Percentiles rank a stretch among this genome's conserved stretches.
These are phyloP conservation scores for Rhodotorula sp. DNA, from an alignment of 1,284 basidiomycete genomes.

Conservation along the genomic window DNA sequence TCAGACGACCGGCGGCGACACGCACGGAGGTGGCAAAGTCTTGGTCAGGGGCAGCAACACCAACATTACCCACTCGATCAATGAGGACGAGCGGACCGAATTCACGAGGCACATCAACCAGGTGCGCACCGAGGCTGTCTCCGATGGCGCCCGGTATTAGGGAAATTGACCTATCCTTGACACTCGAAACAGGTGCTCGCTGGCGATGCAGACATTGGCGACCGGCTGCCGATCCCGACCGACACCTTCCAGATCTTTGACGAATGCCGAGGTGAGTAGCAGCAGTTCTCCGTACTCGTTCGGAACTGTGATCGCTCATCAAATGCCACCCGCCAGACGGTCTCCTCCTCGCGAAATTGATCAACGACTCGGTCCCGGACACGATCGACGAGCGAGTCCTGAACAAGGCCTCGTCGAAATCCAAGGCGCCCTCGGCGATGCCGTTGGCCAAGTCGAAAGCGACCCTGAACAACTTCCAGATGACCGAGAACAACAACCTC, in stretches of 20 bases:
- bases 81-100: constrained; percentile 92
- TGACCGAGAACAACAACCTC: constrained; percentile 99
- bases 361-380: constrained; percentile 98
- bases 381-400: constrained; percentile 98
- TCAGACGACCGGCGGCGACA: constrained; percentile 38
- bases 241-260: constrained; percentile 99
- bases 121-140: constrained; percentile 53
- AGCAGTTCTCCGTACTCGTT: no score
- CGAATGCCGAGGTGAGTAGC: constrained; percentile 66
- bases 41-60: constrained; percentile 92
- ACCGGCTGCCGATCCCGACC: constrained; percentile 88
- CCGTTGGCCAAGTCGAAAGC: constrained; percentile 29
- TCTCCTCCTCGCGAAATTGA: constrained; percentile 93
- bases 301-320: not conserved
- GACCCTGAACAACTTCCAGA: constrained; percentile 87
- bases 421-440: constrained; percentile 35
- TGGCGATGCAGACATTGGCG: constrained; percentile 80
- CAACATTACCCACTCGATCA: constrained; percentile 96
- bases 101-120: constrained; percentile 98
- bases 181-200: constrained; percentile 67
- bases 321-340: constrained; percentile 60
- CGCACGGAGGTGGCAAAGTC: constrained; percentile 69
- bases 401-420: constrained; percentile 77
- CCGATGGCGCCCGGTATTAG: not conserved
- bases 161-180: not conserved